Conservation (phyloP, 2,329 filamentous ascomycete genomes). For the Fusarium goolgardi region DNA sequence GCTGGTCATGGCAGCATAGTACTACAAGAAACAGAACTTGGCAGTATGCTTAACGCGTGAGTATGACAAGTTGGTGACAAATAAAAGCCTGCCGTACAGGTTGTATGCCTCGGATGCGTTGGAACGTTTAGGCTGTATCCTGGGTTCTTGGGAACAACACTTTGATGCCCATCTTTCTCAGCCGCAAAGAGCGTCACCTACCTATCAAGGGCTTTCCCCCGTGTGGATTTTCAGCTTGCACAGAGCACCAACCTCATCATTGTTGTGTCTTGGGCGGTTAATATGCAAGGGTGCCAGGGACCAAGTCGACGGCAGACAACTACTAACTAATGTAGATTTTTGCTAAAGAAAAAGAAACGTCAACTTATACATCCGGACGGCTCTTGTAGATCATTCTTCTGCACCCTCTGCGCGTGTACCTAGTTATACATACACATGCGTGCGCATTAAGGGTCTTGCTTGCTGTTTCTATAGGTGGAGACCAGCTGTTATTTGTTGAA, state of each 20-base stretch:
- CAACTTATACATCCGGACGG: slow-evolving; percentile 9
- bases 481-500: slow-evolving; percentile 8
- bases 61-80: not conserved
- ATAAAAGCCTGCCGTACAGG: not conserved
- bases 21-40: slow-evolving; percentile 13
- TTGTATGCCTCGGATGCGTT: not conserved
- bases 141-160: slow-evolving; percentile 17
- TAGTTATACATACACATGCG: not conserved
- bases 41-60: slow-evolving; percentile 4
- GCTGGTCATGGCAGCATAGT: slow-evolving; percentile 12
- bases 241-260: slow-evolving; percentile 2
- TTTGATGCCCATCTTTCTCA: slow-evolving; percentile 33
- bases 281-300: slow-evolving; percentile 11
- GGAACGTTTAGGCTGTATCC: slow-evolving; percentile 11
- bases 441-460: not conserved
- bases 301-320: not conserved
- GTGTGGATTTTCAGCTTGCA: slow-evolving; percentile 5
- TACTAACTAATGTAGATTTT: not conserved
- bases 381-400: slow-evolving; percentile 26
- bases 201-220: not conserved
- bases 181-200: slow-evolving; percentile 23
- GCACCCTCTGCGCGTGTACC: slow-evolving; percentile 4
- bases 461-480: slow-evolving; percentile 23
- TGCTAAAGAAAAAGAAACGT: slow-evolving; percentile 8
- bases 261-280: slow-evolving; percentile 4